phyloP scores from a whole-genome alignment of 2,329 filamentous ascomycete species.

The Cytospora schulzeri region DNA sequence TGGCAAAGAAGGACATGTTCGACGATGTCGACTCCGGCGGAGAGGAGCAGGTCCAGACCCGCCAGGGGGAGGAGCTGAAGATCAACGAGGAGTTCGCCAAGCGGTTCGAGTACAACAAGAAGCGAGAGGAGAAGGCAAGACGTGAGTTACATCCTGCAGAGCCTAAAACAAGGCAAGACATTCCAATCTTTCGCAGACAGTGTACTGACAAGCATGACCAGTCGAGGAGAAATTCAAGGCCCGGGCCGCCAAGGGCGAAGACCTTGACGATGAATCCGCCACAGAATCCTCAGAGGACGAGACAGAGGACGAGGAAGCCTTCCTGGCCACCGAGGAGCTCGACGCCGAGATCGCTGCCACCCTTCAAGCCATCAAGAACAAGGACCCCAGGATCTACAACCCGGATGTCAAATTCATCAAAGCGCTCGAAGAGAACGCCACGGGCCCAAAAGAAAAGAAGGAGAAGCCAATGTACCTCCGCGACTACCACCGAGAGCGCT shows the following conservation, averaged over 20 bases:
- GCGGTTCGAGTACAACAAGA: constrained; percentile 96
- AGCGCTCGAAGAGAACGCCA: constrained; percentile 56
- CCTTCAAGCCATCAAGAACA: constrained; percentile 81
- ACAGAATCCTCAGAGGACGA: constrained; percentile 73
- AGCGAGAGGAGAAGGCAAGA: constrained; percentile 81
- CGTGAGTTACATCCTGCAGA: constrained; percentile 47
- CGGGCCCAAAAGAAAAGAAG: constrained; percentile 55
- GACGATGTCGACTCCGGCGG: constrained; percentile 50
- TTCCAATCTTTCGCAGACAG: not conserved
- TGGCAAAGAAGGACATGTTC: constrained; percentile 52
- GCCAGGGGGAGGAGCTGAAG: constrained; percentile 59
- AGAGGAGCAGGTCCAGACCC: constrained; percentile 46
- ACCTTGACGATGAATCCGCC: constrained; percentile 52
- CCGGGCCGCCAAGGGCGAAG: constrained; percentile 48
- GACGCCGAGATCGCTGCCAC: constrained; percentile 88
- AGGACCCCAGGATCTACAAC: constrained; percentile 91
- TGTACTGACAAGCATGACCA: constrained; percentile 41
- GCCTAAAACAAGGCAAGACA: not conserved
- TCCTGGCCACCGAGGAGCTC: constrained; percentile 80
- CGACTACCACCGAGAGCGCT: constrained; percentile 90
- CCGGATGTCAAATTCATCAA: constrained; percentile 76
- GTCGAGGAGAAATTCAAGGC: constrained; percentile 84
- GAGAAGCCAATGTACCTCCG: constrained; percentile 83
- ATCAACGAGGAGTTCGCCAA: constrained; percentile 90
- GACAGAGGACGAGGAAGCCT: constrained; percentile 87